phyloP scores from a whole-genome alignment of 192 early-diverging fungal genomes.

The Rhizophagus sp. region DNA sequence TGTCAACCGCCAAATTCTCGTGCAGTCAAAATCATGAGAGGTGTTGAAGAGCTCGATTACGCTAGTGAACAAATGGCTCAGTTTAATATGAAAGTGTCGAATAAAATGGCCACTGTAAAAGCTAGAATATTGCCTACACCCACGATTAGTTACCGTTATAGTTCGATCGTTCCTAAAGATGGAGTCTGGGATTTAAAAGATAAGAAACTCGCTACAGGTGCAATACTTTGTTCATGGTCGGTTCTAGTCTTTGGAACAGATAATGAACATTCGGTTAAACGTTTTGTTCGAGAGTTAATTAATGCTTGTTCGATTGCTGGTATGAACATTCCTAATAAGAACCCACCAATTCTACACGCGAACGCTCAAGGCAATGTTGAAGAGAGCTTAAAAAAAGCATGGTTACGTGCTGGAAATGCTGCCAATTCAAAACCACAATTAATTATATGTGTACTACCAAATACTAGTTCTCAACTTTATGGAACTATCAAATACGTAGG shows the following conservation, averaged over 20 bases:
- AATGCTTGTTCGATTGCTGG: conserved; percentile 73
- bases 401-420: conserved; percentile 69
- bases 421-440: neutral
- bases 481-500: conserved; percentile 77
- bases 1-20: conserved; percentile 81
- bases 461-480: conserved; percentile 68
- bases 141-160: conserved; percentile 20
- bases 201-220: conserved; percentile 75
- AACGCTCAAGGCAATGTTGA: conserved; percentile 70
- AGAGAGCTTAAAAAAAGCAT: conserved; percentile 67
- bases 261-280: conserved; percentile 46
- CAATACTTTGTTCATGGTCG: conserved; percentile 74
- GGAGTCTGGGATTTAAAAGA: conserved; percentile 90
- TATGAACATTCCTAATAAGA: conserved; percentile 53
- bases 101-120: conserved; percentile 48
- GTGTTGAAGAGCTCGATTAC: conserved; percentile 65
- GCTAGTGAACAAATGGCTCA: conserved; percentile 71
- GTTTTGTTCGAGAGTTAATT: conserved; percentile 74
- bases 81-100: conserved; percentile 71
- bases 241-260: conserved; percentile 70
- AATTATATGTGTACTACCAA: conserved; percentile 67
- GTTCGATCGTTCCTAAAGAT: conserved; percentile 58
- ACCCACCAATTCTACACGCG: conserved; percentile 48
- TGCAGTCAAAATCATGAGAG: conserved; percentile 76
- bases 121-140: neutral